These are phyloP conservation scores for Mollisia scopiformis DNA, from an alignment of 2,329 filamentous ascomycete species.

Conservation along the genomic window DNA sequence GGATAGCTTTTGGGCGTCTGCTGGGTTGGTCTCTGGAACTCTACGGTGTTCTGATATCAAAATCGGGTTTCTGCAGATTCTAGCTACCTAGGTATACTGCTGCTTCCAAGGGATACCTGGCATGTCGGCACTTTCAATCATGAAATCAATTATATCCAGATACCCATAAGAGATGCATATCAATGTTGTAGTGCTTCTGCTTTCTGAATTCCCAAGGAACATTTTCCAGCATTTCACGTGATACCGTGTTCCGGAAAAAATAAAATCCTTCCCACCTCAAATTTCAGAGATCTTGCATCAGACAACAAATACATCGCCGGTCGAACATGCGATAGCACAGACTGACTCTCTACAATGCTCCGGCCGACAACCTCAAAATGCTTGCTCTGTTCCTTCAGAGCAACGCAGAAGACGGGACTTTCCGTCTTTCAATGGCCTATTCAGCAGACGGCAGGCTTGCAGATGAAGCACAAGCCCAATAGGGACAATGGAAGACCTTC, in stretches of 20 bases:
- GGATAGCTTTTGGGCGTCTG: background rate
- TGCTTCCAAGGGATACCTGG: too few species aligned
- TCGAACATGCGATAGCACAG: conserved; percentile 15
- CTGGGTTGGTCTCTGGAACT: background rate
- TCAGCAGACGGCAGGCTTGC: conserved; percentile 32
- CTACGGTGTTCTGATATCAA: background rate
- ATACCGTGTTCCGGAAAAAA: background rate
- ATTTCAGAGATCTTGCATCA: too few species aligned
- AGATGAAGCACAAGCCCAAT: conserved; percentile 23
- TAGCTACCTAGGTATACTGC: too few species aligned
- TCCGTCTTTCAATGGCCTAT: conserved; percentile 22
- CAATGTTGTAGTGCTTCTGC: too few species aligned
- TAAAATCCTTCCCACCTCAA: background rate
- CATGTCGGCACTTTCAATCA: too few species aligned
- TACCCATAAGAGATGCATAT: too few species aligned
- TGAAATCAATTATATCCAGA: too few species aligned
- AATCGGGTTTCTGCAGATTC: too few species aligned
- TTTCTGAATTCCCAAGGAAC: too few species aligned
- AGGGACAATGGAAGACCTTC: conserved; percentile 23
- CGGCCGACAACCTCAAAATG: conserved; percentile 31
- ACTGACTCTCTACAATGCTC: conserved; percentile 25
- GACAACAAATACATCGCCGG: too few species aligned
- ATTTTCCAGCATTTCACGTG: background rate
- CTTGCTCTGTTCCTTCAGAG: conserved; percentile 33
- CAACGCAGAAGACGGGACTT: conserved; percentile 13